Evolutionary conservation across 768 basidiomycete species (phyloP), one percentile per base, ranked within the genome.

Genomic region (Lactarius sp.): DNA sequence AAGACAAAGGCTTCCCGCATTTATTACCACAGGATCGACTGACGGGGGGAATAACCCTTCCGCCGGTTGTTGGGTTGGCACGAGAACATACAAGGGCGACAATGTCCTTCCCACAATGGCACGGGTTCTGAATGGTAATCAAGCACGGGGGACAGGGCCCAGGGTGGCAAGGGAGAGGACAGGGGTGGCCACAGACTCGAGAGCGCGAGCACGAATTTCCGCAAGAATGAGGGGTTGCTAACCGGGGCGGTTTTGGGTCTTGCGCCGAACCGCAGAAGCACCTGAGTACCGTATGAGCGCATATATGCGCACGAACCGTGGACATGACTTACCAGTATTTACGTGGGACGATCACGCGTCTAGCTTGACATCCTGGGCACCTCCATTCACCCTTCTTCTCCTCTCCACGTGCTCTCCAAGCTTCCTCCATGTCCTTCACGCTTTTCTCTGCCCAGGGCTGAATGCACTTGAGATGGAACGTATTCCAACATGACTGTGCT

Each of bases 131-230:
- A 0, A 89, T 84, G 6, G 88, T 90, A 12, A 96, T 82, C 65
- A 85, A 83, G 71, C 97, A 99, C 0, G 94, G 94, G 0, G 95
- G 95, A 75, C 97, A 99, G 0, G 96, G 97, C 0, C 96, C 97
- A 0, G 97, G 96, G 73, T 98, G 96, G 70, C 96, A 98, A 14
- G 79, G 77, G 14, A 94, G 72, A 0, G 94, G 84, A 72, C 95
- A 98, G 0, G 92, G 79, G 71, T 98, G 96, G 0, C 80, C 78
- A 68, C 96, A 99, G 0, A 68, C 68, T 34, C 87, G 83, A 5
- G 74, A 62, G 13, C 88, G 84, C 0, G 84, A 79, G 71, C 90
- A 92, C 0, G 85, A 80, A 65, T 81, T 82, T 0, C 81, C 87
- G 66, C 92, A 93, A 3, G 88, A 90, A 70, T 92, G 90, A 1